Base-by-base conservation (phyloP, 305 asterid genomes). In the Plantago lanceolata region DNA sequence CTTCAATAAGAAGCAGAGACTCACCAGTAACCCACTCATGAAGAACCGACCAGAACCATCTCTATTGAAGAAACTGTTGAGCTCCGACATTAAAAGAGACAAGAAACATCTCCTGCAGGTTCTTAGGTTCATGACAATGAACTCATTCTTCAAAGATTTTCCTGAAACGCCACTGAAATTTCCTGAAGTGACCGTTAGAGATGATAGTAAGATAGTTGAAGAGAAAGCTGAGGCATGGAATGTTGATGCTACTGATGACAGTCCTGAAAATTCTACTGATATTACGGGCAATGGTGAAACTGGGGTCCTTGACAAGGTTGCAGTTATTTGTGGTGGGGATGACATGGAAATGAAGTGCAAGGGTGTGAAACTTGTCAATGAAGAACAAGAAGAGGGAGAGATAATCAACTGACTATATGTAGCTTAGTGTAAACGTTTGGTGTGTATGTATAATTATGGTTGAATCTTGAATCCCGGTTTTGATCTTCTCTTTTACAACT, bases 51-150 rank as follows among this genome's bases (percentile, higher is more conserved):
- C 64, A 60, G 86, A 81, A 76, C 94, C 94, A 50, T 80, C 94
- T 28, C 85, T 93, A 26, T 68, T 87, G 76, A 76, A 80, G 85
- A 93, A 85, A 76, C 85, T 93, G 66, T 64, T 89, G 15, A 74
- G 80, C 70, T 68, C 85, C 19, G 97, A 93, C 64, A 78, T 89
- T 67, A 81, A 66, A 71, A 84, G 83, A 83, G 98, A 93, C 55
- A 80, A 72, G 74, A 81, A 71, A 54, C 86, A 78, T 57, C 76
- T 89, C 19, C 59, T 89, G 78, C 98, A 89, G 74, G 95, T 75
- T 35, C 79, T 87, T 69, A 84, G 88, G 84, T 89, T 87, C 89
- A 85, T 93, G 87, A 82, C 70, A 49, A 76, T 76, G 84, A 93
- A 93, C 76, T 81, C 90, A 45, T 88, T 84, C 80, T 83, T 88